Base-by-base conservation (phyloP, 2,329 filamentous ascomycete species). In the Fusarium sambucinum region DNA sequence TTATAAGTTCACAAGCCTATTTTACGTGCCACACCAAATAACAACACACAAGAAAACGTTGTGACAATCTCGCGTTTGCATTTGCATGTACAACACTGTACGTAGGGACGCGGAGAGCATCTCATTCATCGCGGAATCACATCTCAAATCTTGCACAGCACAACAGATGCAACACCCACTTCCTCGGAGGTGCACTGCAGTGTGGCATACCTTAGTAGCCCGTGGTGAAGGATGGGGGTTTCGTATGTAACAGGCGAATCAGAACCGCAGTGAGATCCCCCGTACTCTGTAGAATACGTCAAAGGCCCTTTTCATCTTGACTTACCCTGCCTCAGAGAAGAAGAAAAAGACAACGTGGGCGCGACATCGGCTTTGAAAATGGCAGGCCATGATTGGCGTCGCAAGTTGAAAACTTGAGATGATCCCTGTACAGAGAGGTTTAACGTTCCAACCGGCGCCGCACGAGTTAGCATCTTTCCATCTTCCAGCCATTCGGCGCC, bases 351-450 rank as follows among this genome's bases (percentile, higher is more conserved):
- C 55, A 66, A 66, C 55, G 59, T 57, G 63, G 65, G 72, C 68
- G 75, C 75, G 75, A 78, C 73, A 78, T 77, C 75, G 76, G 76
- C 68, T 74, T 77, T 70, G 74, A 72, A 77, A 77, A 74, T 71
- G 35, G 30, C 41, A 54, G 42, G 48, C 51, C 53, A 13, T 78
- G 75, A 78, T 79, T 79, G 76, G 77, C 66, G 63, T 72, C 65
- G 67, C 60, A 70, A 67, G 63, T 59, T 51, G 59, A 53, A 44
- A 67, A 47, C 59, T 67, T 50, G 46, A 69, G 53, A 45, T 59
- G 52, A 72, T 72, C 71, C 71, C 51, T 73, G 70, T 48, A 55
- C 32, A 57, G 46, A 29, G 67, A 67, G 66, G 68, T 70, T 74
- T 73, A 74, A 74, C 72, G 72, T 74, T 74, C 72, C 52, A 72